A percentile compares a stretch with the other conserved stretches of the same genome.
These are phyloP conservation scores for Ustilaginoidea virens DNA, from an alignment of 2,329 filamentous ascomycete genomes.

Conservation along the genomic window DNA sequence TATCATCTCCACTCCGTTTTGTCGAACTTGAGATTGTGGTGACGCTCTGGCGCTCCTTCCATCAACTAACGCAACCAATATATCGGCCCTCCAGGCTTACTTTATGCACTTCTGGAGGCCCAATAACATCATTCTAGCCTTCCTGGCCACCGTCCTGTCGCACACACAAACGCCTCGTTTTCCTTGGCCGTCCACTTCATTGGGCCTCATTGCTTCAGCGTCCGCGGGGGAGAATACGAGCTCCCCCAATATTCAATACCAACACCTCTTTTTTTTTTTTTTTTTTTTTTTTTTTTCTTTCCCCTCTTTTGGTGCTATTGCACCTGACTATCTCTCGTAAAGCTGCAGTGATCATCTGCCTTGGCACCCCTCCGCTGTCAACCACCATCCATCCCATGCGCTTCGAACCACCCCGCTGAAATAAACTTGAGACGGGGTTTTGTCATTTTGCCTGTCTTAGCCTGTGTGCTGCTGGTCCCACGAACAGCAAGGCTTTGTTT, in stretches of 20 bases:
- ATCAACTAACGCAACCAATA: slow-evolving; percentile 3
- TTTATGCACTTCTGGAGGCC: slow-evolving; percentile 4
- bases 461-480: neutral
- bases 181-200: slow-evolving; percentile 10
- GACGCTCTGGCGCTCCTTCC: slow-evolving; percentile 1
- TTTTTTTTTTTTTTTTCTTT: too few relatives aligned
- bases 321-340: slow-evolving; percentile 11
- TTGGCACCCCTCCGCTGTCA: slow-evolving; percentile 2
- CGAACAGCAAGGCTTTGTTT: neutral
- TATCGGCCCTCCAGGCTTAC: slow-evolving; percentile 1
- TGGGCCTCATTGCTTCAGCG: slow-evolving; percentile 8
- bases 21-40: slow-evolving; percentile 1
- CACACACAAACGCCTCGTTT: slow-evolving; percentile 11
- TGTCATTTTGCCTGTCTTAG: slow-evolving; percentile 2
- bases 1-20: slow-evolving; percentile 3
- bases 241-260: slow-evolving; percentile 4
- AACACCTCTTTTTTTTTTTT: too few relatives aligned
- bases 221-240: slow-evolving; percentile 16
- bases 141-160: slow-evolving; percentile 8
- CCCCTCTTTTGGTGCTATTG: slow-evolving; percentile 8
- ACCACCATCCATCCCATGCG: slow-evolving; percentile 1
- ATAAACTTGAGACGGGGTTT: neutral
- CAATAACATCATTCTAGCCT: slow-evolving; percentile 4
- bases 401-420: slow-evolving; percentile 1
- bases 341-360: slow-evolving; percentile 10